Evolutionary conservation across 495 filamentous ascomycete species (phyloP), one percentile per base, ranked within the genome.

Genomic region (Physcia stellaris): DNA sequence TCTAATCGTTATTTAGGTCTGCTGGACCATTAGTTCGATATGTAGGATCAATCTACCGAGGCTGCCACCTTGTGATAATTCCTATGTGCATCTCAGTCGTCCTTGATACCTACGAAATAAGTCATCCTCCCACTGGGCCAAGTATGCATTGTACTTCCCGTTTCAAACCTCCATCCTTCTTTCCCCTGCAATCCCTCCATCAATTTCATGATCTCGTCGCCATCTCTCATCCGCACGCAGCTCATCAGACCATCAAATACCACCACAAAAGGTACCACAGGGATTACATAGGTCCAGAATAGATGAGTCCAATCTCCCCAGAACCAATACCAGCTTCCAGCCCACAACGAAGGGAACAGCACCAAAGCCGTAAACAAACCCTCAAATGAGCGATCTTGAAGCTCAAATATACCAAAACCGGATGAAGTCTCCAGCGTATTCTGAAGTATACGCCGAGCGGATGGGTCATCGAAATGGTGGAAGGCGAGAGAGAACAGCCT

Each of bases 371-470:
- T 62, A 1, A 79, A 19, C 19, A 81, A 55, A 21, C 66, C 69
- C 3, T 57, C 57, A 1, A 72, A 23, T 2, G 60, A 56, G 3
- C 80, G 71, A 29, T 71, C 68, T 50, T 84, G 79, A 9, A 86
- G 67, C 53, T 86, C 81, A 40, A 84, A 75, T 41, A 86, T 84
- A 61, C 72, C 76, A 46, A 84, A 80, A 9, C 71, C 75, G 43
- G 79, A 73, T 19, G 68, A 64, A 1, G 66, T 77, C 42, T 73
- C 59, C 2, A 83, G 49, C 0, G 78, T 76, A 47, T 76, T 76
- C 27, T 60, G 56, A 27, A 86, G 53, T 10, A 83, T 73, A 2
- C 56, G 56, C 22, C 44, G 47, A 4, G 79, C 81, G 19, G 72
- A 46, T 12, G 54, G 54, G 46, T 86, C 73, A 38, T 73, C 67